These are phyloP conservation scores for Epichloe aotearoae DNA, from an alignment of 2,329 filamentous ascomycete genomes.

Conservation along the genomic window DNA sequence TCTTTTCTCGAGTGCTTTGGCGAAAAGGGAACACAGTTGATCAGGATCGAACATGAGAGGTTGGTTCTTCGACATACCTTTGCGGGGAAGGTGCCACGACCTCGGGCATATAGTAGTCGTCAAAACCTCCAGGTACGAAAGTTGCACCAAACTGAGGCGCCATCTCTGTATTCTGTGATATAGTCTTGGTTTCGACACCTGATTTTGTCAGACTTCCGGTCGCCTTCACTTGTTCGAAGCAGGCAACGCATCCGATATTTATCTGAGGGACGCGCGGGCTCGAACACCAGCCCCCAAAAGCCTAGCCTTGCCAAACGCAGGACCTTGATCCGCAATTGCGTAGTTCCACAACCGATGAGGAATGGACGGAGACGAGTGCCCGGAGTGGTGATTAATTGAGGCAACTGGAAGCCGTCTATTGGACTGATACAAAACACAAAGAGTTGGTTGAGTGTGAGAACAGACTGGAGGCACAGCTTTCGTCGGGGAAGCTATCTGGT, in stretches of 20 bases:
- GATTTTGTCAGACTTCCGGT: neutral
- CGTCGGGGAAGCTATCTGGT: neutral
- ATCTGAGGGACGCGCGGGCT: neutral
- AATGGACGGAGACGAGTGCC: neutral
- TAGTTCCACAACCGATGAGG: neutral
- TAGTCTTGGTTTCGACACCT: conserved; percentile 5
- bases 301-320: neutral
- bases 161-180: conserved; percentile 13
- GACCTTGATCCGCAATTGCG: neutral
- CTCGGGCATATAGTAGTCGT: conserved; percentile 49
- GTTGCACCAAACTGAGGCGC: conserved; percentile 34
- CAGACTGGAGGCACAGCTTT: neutral
- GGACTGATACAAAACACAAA: neutral
- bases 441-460: neutral
- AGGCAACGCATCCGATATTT: too few species aligned
- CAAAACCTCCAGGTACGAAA: conserved; percentile 43
- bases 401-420: neutral
- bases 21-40: neutral
- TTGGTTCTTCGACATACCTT: conserved; percentile 28
- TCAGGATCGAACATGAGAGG: neutral
- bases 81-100: conserved; percentile 44
- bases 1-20: neutral
- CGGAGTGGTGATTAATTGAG: neutral
- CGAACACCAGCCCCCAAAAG: neutral
- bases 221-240: neutral